Evolutionary conservation across 2,329 filamentous ascomycete species (phyloP).

Genomic region (Talaromyces verruculosus): DNA sequence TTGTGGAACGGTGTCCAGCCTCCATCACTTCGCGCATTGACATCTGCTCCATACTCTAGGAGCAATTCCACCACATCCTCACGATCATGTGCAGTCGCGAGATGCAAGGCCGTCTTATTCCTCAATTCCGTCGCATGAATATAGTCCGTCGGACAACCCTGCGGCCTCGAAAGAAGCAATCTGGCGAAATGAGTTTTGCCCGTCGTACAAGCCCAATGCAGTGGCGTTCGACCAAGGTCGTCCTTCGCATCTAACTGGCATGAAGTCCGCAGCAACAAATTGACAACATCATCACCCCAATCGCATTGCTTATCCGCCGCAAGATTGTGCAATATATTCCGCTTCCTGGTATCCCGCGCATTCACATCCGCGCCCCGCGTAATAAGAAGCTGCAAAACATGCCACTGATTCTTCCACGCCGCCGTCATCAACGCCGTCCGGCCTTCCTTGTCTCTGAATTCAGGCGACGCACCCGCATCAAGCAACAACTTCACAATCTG

Average conservation of each 20-base stretch:
- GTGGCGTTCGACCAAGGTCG: conserved; percentile 52
- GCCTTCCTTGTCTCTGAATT: conserved; percentile 47
- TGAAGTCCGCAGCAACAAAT: conserved; percentile 40
- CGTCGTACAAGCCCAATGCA: conserved; percentile 61
- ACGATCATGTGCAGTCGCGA: conserved; percentile 49
- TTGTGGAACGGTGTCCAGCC: conserved; percentile 57
- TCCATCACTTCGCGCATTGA: conserved; percentile 52
- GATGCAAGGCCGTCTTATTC: conserved; percentile 51
- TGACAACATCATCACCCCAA: conserved; percentile 49
- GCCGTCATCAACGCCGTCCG: conserved; percentile 47
- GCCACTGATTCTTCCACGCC: conserved; percentile 44
- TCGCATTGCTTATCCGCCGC: conserved; percentile 49
- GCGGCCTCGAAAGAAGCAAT: conserved; percentile 44
- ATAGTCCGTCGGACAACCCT: conserved; percentile 37
- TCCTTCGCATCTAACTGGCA: conserved; percentile 47
- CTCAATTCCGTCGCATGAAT: conserved; percentile 45
- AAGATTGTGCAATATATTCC: conserved; percentile 45
- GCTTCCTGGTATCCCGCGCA: conserved; percentile 31
- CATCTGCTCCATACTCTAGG: conserved; percentile 46
- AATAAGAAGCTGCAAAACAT: conserved; percentile 42
- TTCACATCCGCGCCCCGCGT: conserved; percentile 38
- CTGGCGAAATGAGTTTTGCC: conserved; percentile 54
- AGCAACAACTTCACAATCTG: conserved; percentile 49
- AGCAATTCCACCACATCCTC: conserved; percentile 42
- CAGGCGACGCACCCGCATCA: conserved; percentile 35